phyloP scores from a whole-genome alignment of 2,329 filamentous ascomycete genomes.

The Fusarium penzigii region DNA sequence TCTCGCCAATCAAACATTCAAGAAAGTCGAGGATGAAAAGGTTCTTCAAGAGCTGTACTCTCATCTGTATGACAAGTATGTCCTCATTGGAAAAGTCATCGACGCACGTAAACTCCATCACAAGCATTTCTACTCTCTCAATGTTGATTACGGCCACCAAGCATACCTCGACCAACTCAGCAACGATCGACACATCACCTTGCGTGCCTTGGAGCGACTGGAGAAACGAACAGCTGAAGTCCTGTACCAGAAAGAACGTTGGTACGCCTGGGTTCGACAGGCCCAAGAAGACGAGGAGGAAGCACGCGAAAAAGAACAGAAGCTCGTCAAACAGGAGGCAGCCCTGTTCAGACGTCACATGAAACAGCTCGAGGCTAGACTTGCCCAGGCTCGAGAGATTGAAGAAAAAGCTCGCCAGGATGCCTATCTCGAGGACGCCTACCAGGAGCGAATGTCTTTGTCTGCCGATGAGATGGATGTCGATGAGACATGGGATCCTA shows the following conservation, averaged over 20 bases:
- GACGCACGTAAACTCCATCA: constrained; percentile 28
- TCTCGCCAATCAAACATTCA: constrained; percentile 26
- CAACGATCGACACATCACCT: constrained; percentile 19
- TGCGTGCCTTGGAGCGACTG: constrained; percentile 17
- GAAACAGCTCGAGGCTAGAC: constrained; percentile 25
- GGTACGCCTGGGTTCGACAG: constrained; percentile 28
- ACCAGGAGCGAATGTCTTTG: constrained; percentile 22
- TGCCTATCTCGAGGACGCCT: constrained; percentile 30
- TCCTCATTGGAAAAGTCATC: constrained; percentile 24
- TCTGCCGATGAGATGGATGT: constrained; percentile 17
- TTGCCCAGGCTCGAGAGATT: constrained; percentile 18
- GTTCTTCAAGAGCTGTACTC: constrained; percentile 15
- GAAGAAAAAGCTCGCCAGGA: constrained; percentile 31
- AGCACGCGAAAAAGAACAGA: constrained; percentile 29
- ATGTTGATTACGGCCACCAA: constrained; percentile 28
- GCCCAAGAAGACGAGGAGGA: constrained; percentile 26
- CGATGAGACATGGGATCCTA: constrained; percentile 31
- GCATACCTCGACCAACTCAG: constrained; percentile 29
- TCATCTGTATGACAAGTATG: constrained; percentile 25
- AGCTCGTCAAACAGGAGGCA: constrained; percentile 31
- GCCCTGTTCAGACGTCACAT: constrained; percentile 28
- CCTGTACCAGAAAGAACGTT: constrained; percentile 25
- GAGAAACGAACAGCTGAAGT: constrained; percentile 20
- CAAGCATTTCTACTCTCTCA: constrained; percentile 27
- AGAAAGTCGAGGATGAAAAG: constrained; percentile 8